Base-by-base conservation (phyloP, 352 stramenopile species). In the Phytopythium sindhum region DNA sequence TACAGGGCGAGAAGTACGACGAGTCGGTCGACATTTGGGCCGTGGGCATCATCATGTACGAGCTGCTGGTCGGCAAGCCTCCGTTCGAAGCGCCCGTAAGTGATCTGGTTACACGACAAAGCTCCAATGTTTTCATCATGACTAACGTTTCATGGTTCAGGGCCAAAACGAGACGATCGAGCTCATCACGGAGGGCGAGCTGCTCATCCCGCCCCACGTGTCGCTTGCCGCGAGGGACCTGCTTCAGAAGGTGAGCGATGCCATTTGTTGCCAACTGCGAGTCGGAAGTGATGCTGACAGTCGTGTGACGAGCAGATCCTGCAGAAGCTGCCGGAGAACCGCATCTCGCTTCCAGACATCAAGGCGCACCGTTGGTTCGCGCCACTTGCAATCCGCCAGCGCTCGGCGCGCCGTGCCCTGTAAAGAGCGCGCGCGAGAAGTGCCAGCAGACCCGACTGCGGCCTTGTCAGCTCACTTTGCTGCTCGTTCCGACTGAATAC, bases 21-120 rank as follows among this genome's bases (percentile, higher is more conserved):
- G 88, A 98, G 62, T 97, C 90, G 29, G 97, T 99, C n/a, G 98
- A 99, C 70, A 97, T 99, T 65, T 99, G 98, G 98, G 93, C 86
- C n/a, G 78, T 99, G 24, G 98, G 98, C 17, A 96, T 99, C 44
- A 89, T 99, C 24, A 93, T 98, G 64, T 99, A 97, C 72, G 98
- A 99, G 78, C 97, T 99, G 44, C 72, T 99, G 2, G 91, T 98
- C 26, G 98, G 98, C 21, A 86, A 83, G 17, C 97, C 98, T 24
- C 97, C 98, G 8, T 99, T 99, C 78, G 97, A 99, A 69, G 93
- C 97, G 21, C 83, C 84, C 37, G 84, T 95, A 75, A 37, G 77
- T 64, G 21, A 2, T 5, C 19, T 9, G 39, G 21, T 48, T 19
- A 29, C 4, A 6, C 10, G 7, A 23, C 21, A 21, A 24, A 2